A percentile compares a stretch with the other conserved stretches of the same genome.
phyloP scores from a whole-genome alignment of 2,329 filamentous ascomycete genomes.

The Penicillium sp. region DNA sequence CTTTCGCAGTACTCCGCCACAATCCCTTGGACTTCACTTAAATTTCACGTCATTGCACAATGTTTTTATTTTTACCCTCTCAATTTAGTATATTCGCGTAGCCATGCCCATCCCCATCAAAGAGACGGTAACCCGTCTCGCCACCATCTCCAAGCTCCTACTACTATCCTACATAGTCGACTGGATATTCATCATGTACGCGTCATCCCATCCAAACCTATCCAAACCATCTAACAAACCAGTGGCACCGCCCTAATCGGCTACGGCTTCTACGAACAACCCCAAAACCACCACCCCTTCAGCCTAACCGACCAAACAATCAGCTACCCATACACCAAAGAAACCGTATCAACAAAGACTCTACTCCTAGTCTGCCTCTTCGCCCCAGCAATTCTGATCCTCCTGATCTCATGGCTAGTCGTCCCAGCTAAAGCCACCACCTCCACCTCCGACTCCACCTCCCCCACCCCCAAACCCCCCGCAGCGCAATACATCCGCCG shows the following conservation, averaged over 20 bases:
- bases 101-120: not conserved
- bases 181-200: conserved; percentile 64
- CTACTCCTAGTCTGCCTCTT: conserved; percentile 63
- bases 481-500: conserved; percentile 68
- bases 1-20: not conserved
- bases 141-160: conserved; percentile 50
- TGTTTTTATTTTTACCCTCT: too few relatives aligned
- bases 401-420: conserved; percentile 64
- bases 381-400: conserved; percentile 66
- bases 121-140: not conserved
- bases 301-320: conserved; percentile 72
- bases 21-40: too few relatives aligned
- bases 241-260: conserved; percentile 60
- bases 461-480: conserved; percentile 45
- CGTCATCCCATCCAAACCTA: not conserved
- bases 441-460: conserved; percentile 29
- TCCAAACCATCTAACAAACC: not conserved
- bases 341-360: conserved; percentile 68
- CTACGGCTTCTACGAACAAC: conserved; percentile 56
- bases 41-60: too few relatives aligned
- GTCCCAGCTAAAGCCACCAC: conserved; percentile 69
- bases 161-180: conserved; percentile 68
- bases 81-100: not conserved
- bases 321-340: conserved; percentile 70
- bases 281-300: conserved; percentile 69